phyloP scores from a whole-genome alignment of 78 protist genomes.

The Creolimax fragrantissima region DNA sequence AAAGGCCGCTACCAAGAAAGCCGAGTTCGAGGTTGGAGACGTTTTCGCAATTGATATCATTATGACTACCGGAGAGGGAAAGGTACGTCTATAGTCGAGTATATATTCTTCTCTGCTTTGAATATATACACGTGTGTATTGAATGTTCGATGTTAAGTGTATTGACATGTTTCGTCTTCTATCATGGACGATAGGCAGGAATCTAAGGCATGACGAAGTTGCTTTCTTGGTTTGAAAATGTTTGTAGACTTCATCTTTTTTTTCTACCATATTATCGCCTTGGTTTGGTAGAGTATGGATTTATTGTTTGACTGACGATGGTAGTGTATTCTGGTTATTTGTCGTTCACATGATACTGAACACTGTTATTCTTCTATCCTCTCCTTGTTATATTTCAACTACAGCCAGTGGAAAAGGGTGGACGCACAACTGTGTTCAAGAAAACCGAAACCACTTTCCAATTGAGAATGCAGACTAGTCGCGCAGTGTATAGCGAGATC shows the following conservation, averaged over 20 bases:
- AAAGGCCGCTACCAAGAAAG: slow-evolving; percentile 55
- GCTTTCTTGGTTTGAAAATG: no score
- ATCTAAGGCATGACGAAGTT: no score
- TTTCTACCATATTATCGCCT: no score
- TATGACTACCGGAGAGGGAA: slow-evolving; percentile 83
- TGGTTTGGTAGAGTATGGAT: no score
- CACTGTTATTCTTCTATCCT: neutral
- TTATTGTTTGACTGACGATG: neutral
- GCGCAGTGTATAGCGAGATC: slow-evolving; percentile 60
- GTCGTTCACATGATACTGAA: no score
- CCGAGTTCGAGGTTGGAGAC: neutral
- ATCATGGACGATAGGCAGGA: no score
- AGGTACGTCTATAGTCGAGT: slow-evolving; percentile 25
- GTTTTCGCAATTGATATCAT: slow-evolving; percentile 81
- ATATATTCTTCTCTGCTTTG: neutral
- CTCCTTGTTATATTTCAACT: neutral
- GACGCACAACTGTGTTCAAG: slow-evolving; percentile 80
- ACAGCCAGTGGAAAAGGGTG: neutral
- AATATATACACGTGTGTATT: no score
- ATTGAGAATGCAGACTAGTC: slow-evolving; percentile 77
- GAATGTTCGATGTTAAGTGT: no score
- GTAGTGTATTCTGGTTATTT: no score
- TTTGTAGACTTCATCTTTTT: no score
- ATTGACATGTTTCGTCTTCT: no score
- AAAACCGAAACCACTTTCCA: slow-evolving; percentile 64